phyloP scores from a whole-genome alignment of 2,329 filamentous ascomycete genomes.

The Plectosphaerella plurivora region DNA sequence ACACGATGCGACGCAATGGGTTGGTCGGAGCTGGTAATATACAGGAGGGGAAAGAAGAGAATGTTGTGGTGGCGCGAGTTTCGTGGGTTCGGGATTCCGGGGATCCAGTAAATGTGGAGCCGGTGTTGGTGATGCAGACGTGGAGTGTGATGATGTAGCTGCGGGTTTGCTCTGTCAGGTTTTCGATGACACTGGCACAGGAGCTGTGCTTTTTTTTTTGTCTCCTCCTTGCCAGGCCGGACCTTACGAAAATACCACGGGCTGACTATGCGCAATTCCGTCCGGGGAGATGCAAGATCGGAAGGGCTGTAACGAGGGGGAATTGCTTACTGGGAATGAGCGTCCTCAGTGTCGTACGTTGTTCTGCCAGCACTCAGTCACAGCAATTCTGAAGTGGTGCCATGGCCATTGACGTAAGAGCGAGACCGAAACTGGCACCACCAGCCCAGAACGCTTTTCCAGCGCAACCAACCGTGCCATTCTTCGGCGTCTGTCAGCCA shows the following conservation, averaged over 20 bases:
- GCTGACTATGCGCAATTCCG: no score
- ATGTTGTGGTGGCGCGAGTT: background rate
- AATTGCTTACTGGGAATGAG: no score
- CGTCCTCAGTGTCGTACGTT: background rate
- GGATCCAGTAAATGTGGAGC: background rate
- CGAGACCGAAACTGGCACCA: slow-evolving; percentile 1
- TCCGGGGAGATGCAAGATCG: no score
- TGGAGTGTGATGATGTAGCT: background rate
- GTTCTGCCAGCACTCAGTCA: slow-evolving; percentile 4
- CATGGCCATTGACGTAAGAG: slow-evolving; percentile 5
- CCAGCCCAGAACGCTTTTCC: background rate
- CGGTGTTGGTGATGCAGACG: no score
- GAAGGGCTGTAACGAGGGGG: no score
- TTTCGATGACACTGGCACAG: background rate
- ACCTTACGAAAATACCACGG: no score
- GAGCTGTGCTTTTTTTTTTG: no score
- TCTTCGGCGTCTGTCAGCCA: background rate
- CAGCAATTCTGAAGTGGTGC: slow-evolving; percentile 7
- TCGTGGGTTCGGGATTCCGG: background rate
- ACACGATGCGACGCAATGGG: no score
- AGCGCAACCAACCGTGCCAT: background rate
- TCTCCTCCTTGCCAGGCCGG: no score
- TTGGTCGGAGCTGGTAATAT: no score
- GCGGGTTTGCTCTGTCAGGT: no score
- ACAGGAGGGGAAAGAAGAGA: no score